Conservation (phyloP, 1,284 basidiomycete genomes). For the Ceratobasidium sp. region DNA sequence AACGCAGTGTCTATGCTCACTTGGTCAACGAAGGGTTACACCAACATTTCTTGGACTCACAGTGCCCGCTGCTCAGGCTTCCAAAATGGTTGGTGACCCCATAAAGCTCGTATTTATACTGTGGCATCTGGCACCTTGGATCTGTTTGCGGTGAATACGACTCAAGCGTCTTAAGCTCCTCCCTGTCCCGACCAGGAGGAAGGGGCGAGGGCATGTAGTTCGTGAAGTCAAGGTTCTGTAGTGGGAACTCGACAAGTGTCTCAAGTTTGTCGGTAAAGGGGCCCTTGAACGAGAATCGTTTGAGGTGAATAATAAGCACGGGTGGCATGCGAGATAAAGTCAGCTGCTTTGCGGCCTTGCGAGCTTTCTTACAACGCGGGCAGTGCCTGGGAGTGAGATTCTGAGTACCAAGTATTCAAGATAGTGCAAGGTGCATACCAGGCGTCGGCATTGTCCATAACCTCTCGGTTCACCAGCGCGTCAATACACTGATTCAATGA, state of each 20-base stretch:
- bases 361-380: constrained; percentile 86
- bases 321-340: constrained; percentile 90
- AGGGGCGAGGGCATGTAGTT: constrained; percentile 86
- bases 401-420: neutral
- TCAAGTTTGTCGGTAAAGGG: constrained; percentile 96
- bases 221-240: constrained; percentile 84
- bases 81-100: constrained; percentile 93
- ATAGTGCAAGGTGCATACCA: constrained; percentile 68
- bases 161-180: constrained; percentile 50
- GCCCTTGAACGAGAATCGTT: constrained; percentile 92
- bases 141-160: constrained; percentile 62
- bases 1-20: constrained; percentile 77
- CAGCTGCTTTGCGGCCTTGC: constrained; percentile 85
- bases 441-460: constrained; percentile 92
- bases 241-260: constrained; percentile 88
- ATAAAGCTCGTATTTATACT: constrained; percentile 88
- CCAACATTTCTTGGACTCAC: too few relatives aligned
- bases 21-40: neutral
- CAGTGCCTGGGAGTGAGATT: constrained; percentile 71
- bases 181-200: constrained; percentile 66
- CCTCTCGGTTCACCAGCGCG: constrained; percentile 88
- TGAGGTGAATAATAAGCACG: constrained; percentile 93
- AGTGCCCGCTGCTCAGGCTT: constrained; percentile 89
- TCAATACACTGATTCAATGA: constrained; percentile 85
- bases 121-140: constrained; percentile 79